phyloP scores from a whole-genome alignment of 495 filamentous ascomycete genomes.

The Chlorociboria aeruginascens region DNA sequence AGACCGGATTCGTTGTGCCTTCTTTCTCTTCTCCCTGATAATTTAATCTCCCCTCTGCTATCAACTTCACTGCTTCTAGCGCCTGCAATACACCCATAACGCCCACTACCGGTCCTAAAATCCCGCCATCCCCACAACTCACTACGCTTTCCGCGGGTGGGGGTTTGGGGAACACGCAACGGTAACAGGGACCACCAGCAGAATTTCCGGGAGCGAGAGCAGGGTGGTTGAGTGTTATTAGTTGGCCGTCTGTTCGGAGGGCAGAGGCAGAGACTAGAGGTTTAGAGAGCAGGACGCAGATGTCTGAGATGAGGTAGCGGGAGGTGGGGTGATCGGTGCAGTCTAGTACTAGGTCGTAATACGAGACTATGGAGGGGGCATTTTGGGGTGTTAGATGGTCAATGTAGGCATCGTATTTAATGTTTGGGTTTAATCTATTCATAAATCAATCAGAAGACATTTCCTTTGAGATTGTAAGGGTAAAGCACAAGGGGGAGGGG shows the following conservation, averaged over 20 bases:
- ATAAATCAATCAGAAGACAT: not conserved
- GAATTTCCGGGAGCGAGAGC: constrained; percentile 30
- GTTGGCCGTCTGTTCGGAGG: constrained; percentile 74
- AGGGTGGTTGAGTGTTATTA: constrained; percentile 70
- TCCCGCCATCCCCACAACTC: constrained; percentile 83
- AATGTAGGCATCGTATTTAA: constrained; percentile 47
- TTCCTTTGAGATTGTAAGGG: not conserved
- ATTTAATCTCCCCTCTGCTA: constrained; percentile 32
- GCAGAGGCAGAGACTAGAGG: constrained; percentile 83
- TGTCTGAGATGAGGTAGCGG: constrained; percentile 86
- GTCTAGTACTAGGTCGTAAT: constrained; percentile 80
- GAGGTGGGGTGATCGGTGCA: constrained; percentile 89
- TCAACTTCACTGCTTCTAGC: constrained; percentile 74
- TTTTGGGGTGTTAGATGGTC: constrained; percentile 51
- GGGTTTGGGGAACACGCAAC: constrained; percentile 82
- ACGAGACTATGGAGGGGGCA: constrained; percentile 46
- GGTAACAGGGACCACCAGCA: constrained; percentile 67
- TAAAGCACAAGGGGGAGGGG: not conserved
- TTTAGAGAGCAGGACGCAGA: constrained; percentile 66
- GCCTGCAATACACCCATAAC: constrained; percentile 91
- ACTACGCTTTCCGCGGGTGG: constrained; percentile 67
- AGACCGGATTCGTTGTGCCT: not conserved
- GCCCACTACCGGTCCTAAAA: constrained; percentile 85
- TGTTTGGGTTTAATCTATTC: constrained; percentile 45
- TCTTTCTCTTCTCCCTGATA: constrained; percentile 1